Evolutionary conservation across 768 basidiomycete genomes (phyloP).

Genomic region (Suillus subalutaceus): DNA sequence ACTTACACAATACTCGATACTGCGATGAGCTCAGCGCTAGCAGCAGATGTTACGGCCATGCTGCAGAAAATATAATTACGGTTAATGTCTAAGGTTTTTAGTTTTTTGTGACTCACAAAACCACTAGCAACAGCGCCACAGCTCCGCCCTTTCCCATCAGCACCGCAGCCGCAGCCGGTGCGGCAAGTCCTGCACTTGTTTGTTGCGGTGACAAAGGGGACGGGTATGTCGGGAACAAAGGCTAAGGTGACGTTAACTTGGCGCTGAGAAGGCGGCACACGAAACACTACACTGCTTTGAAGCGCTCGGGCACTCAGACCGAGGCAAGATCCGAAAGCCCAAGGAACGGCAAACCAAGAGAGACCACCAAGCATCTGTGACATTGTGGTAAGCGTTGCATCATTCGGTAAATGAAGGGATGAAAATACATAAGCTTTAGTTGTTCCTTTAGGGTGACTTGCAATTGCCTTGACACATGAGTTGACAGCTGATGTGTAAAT

Average conservation of each 20-base stretch:
- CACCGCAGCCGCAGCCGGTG: slow-evolving; percentile 35
- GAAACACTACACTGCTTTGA: slow-evolving; percentile 14
- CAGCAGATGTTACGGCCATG: slow-evolving; percentile 39
- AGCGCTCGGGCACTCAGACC: slow-evolving; percentile 30
- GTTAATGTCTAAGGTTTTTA: not conserved
- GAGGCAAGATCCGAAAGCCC: slow-evolving; percentile 36
- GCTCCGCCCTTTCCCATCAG: slow-evolving; percentile 40
- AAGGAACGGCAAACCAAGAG: slow-evolving; percentile 38
- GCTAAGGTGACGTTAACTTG: slow-evolving; percentile 19
- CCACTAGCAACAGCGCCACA: slow-evolving; percentile 34
- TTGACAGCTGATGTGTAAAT: not conserved
- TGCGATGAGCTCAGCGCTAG: slow-evolving; percentile 38
- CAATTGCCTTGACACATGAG: slow-evolving; percentile 33
- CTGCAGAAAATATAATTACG: slow-evolving; percentile 5
- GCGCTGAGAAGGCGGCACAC: not conserved
- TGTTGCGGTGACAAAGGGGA: slow-evolving; percentile 14
- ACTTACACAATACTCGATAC: slow-evolving; percentile 32
- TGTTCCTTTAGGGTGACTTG: slow-evolving; percentile 36
- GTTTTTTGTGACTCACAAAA: slow-evolving; percentile 23
- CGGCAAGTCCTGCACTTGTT: slow-evolving; percentile 30
- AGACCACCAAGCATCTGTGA: slow-evolving; percentile 43
- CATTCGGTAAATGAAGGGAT: not conserved
- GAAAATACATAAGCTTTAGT: slow-evolving; percentile 35
- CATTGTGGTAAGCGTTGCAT: not conserved
- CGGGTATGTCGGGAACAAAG: slow-evolving; percentile 42